These are phyloP conservation scores for Gillenia trifoliata DNA, from an alignment of 306 rosid species.

Conservation along the genomic window DNA sequence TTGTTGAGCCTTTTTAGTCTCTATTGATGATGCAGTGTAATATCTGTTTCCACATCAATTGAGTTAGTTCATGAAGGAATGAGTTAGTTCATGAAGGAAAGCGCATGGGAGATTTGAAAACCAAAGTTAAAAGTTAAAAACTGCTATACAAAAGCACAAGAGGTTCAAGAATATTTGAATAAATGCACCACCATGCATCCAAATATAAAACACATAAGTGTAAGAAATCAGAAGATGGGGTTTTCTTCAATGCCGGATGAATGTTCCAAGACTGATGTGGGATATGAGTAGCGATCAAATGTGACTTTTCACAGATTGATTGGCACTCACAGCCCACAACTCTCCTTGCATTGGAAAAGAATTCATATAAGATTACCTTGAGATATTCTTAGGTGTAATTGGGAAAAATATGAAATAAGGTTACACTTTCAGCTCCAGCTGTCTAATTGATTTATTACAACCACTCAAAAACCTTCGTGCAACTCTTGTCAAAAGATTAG, in stretches of 20 bases:
- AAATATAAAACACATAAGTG: background rate
- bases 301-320: background rate
- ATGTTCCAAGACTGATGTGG: background rate
- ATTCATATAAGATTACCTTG: too few relatives aligned
- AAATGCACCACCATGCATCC: background rate
- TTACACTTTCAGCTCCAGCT: conserved; percentile 54
- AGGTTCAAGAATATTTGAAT: background rate
- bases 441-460: conserved; percentile 29
- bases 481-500: conserved; percentile 87
- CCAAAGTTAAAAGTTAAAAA: conserved; percentile 3
- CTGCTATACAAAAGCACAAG: too few relatives aligned
- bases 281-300: background rate
- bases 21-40: conserved; percentile 54
- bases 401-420: conserved; percentile 36
- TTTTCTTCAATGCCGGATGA: background rate
- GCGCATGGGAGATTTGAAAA: background rate
- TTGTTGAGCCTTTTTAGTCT: too few relatives aligned
- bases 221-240: background rate
- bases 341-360: too few relatives aligned
- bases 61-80: too few relatives aligned
- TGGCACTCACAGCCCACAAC: too few relatives aligned
- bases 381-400: too few relatives aligned
- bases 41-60: conserved; percentile 54
- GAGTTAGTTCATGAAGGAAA: conserved; percentile 15
- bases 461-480: conserved; percentile 38